phyloP scores from a whole-genome alignment of 2,329 filamentous ascomycete species.

The Knufia fluminis region DNA sequence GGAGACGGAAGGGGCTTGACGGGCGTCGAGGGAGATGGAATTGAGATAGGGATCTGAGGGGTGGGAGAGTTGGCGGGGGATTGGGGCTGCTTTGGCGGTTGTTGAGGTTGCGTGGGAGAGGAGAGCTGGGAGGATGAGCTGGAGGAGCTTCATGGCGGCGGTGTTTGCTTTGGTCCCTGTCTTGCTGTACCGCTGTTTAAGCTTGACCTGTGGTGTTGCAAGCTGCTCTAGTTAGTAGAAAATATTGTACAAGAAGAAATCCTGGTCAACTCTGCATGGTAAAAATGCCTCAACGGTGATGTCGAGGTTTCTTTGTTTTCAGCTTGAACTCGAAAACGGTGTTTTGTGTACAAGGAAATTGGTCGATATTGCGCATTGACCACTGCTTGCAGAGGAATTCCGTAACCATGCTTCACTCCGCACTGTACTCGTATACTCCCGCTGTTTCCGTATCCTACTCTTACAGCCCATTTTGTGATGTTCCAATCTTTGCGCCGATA shows the following conservation, averaged over 20 bases:
- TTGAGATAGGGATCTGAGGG: not conserved
- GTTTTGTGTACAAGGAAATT: not conserved
- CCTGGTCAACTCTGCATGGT: not conserved
- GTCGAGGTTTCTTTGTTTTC: not conserved
- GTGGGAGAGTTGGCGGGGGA: not conserved
- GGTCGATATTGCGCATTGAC: not conserved
- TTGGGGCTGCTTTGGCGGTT: not conserved
- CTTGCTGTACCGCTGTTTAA: not conserved
- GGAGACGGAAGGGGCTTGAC: not conserved
- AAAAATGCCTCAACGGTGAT: not conserved
- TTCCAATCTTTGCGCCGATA: conserved; percentile 11
- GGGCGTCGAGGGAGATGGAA: not conserved
- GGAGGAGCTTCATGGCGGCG: not conserved
- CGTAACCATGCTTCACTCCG: not conserved
- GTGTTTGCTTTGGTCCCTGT: not conserved
- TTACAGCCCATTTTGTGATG: conserved; percentile 4
- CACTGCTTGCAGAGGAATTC: not conserved
- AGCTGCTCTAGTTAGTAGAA: not conserved
- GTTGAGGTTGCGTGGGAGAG: too few species aligned
- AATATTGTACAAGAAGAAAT: not conserved
- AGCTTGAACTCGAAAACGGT: not conserved
- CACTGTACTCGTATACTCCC: not conserved
- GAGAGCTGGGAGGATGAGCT: not conserved
- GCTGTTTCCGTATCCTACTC: not conserved
- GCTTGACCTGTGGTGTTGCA: not conserved